Conservation (phyloP, 2,329 filamentous ascomycete species). For the Alternaria sp. region DNA sequence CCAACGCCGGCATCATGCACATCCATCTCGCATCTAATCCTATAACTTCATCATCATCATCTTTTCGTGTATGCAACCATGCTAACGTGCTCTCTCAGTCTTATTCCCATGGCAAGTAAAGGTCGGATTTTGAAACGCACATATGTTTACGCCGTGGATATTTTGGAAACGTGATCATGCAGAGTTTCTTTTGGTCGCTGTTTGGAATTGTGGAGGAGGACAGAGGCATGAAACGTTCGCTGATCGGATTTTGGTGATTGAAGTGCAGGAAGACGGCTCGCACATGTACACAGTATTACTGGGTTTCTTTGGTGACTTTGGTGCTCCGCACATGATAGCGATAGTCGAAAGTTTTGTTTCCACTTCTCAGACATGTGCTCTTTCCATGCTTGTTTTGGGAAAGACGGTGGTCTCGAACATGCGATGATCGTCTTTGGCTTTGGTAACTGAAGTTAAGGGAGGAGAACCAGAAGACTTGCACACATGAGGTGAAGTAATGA, state of each 20-base stretch:
- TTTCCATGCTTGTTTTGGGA: accelerated
- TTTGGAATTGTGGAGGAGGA: too few relatives aligned
- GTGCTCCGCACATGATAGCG: not conserved
- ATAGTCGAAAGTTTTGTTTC: not conserved
- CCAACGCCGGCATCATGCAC: not conserved
- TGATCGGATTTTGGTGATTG: too few relatives aligned
- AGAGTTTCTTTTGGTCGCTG: too few relatives aligned
- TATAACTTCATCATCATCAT: not conserved
- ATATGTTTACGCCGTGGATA: not conserved
- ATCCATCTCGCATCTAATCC: not conserved
- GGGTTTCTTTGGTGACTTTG: not conserved
- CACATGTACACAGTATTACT: not conserved
- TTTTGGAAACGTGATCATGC: too few relatives aligned
- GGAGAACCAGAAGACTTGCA: not conserved
- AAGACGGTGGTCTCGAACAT: not conserved
- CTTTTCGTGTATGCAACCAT: too few relatives aligned
- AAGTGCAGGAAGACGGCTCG: not conserved
- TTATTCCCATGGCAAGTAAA: too few relatives aligned
- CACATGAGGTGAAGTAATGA: accelerated
- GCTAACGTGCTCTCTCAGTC: too few relatives aligned
- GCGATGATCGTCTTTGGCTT: not conserved
- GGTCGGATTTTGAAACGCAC: not conserved
- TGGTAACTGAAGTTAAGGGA: not conserved
- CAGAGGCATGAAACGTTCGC: too few relatives aligned
- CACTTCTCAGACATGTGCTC: not conserved